These are phyloP conservation scores for Colletotrichum sp. DNA, from an alignment of 2,329 filamentous ascomycete genomes.

Conservation along the genomic window DNA sequence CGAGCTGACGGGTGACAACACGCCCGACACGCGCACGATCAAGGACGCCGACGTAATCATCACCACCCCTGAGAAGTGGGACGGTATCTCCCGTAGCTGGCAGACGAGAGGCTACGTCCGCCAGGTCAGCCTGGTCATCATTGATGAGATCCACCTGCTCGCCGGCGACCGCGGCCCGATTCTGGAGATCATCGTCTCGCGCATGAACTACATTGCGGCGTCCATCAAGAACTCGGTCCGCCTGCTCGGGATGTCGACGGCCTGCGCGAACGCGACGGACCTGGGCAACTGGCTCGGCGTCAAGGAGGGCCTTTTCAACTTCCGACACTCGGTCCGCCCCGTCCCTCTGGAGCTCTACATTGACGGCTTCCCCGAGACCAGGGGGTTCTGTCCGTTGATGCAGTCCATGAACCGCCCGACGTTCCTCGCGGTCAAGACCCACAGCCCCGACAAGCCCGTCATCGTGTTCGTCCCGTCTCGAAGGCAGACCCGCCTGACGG, in stretches of 20 bases:
- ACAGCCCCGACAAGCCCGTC: conserved; percentile 95
- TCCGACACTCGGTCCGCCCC: conserved; percentile 93
- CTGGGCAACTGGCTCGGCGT: conserved; percentile 97
- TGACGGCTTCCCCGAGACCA: conserved; percentile 93
- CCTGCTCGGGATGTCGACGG: conserved; percentile 97
- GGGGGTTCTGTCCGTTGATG: conserved; percentile 97
- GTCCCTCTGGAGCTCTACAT: conserved; percentile 97
- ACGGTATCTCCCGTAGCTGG: conserved; percentile 98
- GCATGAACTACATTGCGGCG: conserved; percentile 98
- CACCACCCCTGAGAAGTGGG: conserved; percentile 99
- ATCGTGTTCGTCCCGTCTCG: conserved; percentile 98
- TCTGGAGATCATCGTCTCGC: conserved; percentile 91
- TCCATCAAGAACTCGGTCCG: conserved; percentile 90
- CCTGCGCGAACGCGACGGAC: conserved; percentile 94
- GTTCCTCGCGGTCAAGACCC: conserved; percentile 94
- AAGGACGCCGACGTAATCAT: conserved; percentile 97
- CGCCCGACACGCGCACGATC: conserved; percentile 94
- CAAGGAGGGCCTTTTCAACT: conserved; percentile 95
- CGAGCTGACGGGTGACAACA: conserved; percentile 94
- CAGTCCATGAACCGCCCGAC: conserved; percentile 99
- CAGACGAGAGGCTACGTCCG: conserved; percentile 96
- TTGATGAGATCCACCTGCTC: conserved; percentile 97
- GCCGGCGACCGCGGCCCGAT: conserved; percentile 96
- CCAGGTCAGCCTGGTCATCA: conserved; percentile 94
- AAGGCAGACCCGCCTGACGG: conserved; percentile 91